Evolutionary conservation across 768 basidiomycete genomes (phyloP).

Genomic region (Tulasnella sp.): DNA sequence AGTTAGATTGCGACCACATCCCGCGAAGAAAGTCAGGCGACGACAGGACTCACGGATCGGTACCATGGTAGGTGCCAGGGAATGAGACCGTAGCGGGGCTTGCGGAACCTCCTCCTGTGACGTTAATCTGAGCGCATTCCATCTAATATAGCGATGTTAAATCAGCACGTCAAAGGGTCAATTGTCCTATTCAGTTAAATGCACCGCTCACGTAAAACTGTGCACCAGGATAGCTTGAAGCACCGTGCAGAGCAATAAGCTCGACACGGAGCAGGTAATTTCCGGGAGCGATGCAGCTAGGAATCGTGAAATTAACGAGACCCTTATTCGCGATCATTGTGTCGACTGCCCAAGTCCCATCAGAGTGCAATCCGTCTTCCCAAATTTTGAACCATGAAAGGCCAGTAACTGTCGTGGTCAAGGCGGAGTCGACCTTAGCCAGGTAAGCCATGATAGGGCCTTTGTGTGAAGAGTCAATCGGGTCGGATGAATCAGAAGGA

Average conservation of each 20-base stretch:
- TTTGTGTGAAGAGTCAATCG: conserved; percentile 37
- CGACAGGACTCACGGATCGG: conserved; percentile 15
- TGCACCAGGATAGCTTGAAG: conserved; percentile 37
- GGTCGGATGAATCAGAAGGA: conserved; percentile 43
- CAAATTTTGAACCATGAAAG: conserved; percentile 25
- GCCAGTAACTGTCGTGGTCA: conserved; percentile 43
- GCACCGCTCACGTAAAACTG: conserved; percentile 49
- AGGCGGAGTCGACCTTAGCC: conserved; percentile 35
- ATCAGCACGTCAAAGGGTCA: conserved; percentile 47
- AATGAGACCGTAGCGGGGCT: conserved; percentile 29
- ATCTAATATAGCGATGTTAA: conserved; percentile 30
- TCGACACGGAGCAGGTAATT: conserved; percentile 51
- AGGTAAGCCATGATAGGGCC: conserved; percentile 52
- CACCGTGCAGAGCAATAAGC: conserved; percentile 20
- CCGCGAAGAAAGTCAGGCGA: background rate
- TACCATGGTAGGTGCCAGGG: conserved; percentile 31
- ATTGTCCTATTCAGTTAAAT: conserved; percentile 40
- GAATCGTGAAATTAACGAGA: conserved; percentile 48
- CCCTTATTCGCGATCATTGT: conserved; percentile 48
- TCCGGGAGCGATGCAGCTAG: conserved; percentile 45
- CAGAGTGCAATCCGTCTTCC: conserved; percentile 19
- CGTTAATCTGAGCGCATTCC: conserved; percentile 41
- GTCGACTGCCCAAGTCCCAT: conserved; percentile 47
- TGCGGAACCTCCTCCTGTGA: conserved; percentile 38
- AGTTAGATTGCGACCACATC: background rate